phyloP scores from a whole-genome alignment of 495 filamentous ascomycete genomes.

The Astrothelium macrocarpum region DNA sequence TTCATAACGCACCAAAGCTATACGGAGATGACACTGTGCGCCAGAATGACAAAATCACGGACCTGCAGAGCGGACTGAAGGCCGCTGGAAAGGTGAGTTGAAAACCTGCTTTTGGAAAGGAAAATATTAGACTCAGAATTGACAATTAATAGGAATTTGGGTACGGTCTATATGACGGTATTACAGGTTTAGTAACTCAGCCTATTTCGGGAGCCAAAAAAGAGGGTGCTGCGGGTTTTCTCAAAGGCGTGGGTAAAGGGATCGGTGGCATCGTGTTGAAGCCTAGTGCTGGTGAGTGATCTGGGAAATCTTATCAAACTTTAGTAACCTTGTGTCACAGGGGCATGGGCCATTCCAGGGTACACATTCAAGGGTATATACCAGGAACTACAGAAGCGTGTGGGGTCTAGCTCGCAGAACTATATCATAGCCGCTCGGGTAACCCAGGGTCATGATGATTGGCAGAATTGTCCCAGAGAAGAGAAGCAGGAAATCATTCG shows the following conservation, averaged over 20 bases:
- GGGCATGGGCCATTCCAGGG: slow-evolving; percentile 56
- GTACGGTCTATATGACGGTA: slow-evolving; percentile 44
- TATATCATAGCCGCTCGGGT: slow-evolving; percentile 66
- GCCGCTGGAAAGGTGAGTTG: slow-evolving; percentile 25
- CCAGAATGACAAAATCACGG: slow-evolving; percentile 58
- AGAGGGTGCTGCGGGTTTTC: slow-evolving; percentile 55
- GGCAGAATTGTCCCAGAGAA: slow-evolving; percentile 35
- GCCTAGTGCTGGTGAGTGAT: slow-evolving; percentile 45
- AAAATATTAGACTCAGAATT: background rate
- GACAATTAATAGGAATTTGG: slow-evolving; percentile 13
- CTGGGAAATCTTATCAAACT: background rate
- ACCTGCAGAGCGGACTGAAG: slow-evolving; percentile 55
- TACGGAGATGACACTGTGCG: slow-evolving; percentile 70
- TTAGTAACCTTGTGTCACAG: slow-evolving; percentile 17
- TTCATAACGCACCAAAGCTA: slow-evolving; percentile 72
- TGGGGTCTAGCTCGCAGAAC: slow-evolving; percentile 53
- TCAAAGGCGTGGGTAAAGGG: slow-evolving; percentile 69
- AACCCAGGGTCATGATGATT: slow-evolving; percentile 60
- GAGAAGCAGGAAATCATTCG: slow-evolving; percentile 49
- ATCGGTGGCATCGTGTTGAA: slow-evolving; percentile 64
- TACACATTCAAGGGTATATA: slow-evolving; percentile 70
- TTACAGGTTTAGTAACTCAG: slow-evolving; percentile 63
- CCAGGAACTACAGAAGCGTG: slow-evolving; percentile 56
- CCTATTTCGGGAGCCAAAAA: slow-evolving; percentile 57
- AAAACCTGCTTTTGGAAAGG: background rate